Conservation (phyloP, 257 asterid species). For the Solanum infundibuliforme region DNA sequence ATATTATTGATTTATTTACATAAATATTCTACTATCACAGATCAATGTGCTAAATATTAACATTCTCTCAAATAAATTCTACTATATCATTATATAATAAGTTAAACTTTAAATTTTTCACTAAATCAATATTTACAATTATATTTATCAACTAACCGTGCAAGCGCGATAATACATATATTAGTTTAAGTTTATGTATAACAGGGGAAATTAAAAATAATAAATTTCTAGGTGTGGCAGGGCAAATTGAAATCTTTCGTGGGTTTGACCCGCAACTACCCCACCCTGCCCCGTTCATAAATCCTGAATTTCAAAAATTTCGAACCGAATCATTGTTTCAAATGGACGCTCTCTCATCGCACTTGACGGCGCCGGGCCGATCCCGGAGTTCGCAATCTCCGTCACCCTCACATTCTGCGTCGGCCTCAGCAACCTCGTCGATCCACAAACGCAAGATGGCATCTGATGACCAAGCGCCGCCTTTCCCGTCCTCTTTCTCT, state of each 20-base stretch:
- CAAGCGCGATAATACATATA: neutral
- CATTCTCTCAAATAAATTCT: too few relatives aligned
- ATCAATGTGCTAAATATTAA: too few relatives aligned
- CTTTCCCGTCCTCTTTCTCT: slow-evolving; percentile 73
- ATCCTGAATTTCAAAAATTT: neutral
- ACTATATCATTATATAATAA: too few relatives aligned
- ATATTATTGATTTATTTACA: too few relatives aligned
- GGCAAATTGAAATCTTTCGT: neutral
- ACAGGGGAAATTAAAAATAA: neutral
- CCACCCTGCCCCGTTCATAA: neutral
- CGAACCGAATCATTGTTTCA: neutral
- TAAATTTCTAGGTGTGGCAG: neutral
- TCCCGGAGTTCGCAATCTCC: slow-evolving; percentile 92
- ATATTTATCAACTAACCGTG: too few relatives aligned
- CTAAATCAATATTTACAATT: neutral
- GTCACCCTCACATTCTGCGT: slow-evolving; percentile 97
- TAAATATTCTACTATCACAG: too few relatives aligned
- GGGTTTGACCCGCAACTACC: neutral
- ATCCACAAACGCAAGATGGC: slow-evolving; percentile 75
- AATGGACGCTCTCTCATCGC: slow-evolving; percentile 9
- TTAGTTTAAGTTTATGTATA: neutral
- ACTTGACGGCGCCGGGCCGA: slow-evolving; percentile 71
- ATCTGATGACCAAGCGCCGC: slow-evolving; percentile 80
- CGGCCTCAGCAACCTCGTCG: slow-evolving; percentile 95
- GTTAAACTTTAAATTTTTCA: neutral